Percentiles rank a stretch among this genome's conserved stretches.
These are phyloP conservation scores for Besnoitia besnoiti DNA, from an alignment of 169 alveolate genomes.

Conservation along the genomic window DNA sequence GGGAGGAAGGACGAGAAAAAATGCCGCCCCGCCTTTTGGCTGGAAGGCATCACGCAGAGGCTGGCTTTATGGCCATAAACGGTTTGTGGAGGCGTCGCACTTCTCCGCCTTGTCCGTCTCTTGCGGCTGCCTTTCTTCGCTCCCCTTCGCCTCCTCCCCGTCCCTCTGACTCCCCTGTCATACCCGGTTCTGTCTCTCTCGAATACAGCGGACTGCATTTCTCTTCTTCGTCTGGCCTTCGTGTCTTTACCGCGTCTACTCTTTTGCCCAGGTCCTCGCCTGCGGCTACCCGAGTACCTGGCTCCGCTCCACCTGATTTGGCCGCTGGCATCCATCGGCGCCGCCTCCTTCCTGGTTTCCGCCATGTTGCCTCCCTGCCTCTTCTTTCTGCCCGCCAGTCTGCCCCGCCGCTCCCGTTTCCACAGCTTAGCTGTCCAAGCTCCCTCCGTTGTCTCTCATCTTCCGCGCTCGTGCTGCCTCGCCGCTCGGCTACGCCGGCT, in stretches of 20 bases:
- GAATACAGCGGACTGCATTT: not conserved
- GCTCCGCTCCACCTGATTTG: too few species aligned
- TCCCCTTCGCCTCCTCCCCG: not conserved
- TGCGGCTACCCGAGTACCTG: too few species aligned
- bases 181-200: not conserved
- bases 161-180: not conserved
- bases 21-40: too few species aligned
- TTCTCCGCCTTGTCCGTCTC: not conserved
- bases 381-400: not conserved
- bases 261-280: not conserved
- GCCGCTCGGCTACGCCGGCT: not conserved
- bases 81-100: not conserved
- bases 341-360: not conserved
- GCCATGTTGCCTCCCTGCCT: not conserved
- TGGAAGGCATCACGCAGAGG: not conserved
- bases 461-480: not conserved
- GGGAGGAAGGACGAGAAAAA: too few species aligned
- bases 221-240: not conserved
- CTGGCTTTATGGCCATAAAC: not conserved
- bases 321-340: not conserved
- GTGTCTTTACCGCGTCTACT: not conserved
- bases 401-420: not conserved
- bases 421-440: not conserved
- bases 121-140: not conserved
- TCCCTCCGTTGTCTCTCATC: not conserved